Evolutionary conservation across 495 filamentous ascomycete species (phyloP).

Genomic region (Apiosordaria backusii): DNA sequence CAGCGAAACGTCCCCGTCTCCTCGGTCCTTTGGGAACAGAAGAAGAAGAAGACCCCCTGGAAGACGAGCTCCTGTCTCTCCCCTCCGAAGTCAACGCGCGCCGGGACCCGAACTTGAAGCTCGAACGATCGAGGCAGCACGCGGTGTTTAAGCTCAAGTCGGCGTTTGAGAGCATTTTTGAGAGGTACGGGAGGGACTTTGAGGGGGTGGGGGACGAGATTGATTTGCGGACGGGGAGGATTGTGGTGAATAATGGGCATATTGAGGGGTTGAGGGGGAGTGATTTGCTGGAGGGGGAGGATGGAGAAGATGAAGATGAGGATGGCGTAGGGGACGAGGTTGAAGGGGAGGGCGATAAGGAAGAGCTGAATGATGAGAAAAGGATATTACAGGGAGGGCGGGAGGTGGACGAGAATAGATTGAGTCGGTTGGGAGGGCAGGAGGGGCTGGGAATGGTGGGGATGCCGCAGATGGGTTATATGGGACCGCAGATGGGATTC

Average conservation of each 20-base stretch:
- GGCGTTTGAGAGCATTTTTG: constrained; percentile 80
- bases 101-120: constrained; percentile 49
- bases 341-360: constrained; percentile 10
- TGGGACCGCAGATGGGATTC: not conserved
- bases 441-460: not conserved
- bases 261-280: constrained; percentile 48
- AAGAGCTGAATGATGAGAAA: constrained; percentile 29
- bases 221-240: constrained; percentile 56
- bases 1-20: constrained; percentile 55
- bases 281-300: constrained; percentile 39
- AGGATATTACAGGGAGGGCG: constrained; percentile 19
- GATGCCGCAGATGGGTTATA: not conserved
- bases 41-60: constrained; percentile 38
- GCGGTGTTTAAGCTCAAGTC: constrained; percentile 69
- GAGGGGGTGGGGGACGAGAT: constrained; percentile 58
- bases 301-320: constrained; percentile 39
- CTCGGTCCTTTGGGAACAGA: constrained; percentile 32
- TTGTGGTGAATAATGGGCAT: constrained; percentile 88
- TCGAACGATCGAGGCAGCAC: constrained; percentile 55
- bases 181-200: constrained; percentile 82
- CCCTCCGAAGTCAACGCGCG: constrained; percentile 42
- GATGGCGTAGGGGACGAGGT: constrained; percentile 17
- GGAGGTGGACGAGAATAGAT: not conserved
- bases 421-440: no score
- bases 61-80: constrained; percentile 42